Evolutionary conservation across 306 rosid genomes (phyloP).

Genomic region (Erythrophleum fordii): DNA sequence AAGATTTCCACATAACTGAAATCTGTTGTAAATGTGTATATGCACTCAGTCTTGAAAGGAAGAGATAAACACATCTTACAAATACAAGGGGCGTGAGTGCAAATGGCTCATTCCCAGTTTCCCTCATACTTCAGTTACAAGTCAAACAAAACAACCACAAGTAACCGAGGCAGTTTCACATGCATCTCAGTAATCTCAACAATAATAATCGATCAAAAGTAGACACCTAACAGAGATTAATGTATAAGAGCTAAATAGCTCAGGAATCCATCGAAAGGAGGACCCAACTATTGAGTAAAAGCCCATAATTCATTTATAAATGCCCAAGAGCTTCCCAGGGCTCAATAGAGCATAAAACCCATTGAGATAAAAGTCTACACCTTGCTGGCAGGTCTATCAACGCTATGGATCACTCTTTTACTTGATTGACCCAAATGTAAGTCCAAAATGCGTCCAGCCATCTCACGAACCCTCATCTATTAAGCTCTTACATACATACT

Average conservation of each 20-base stretch:
- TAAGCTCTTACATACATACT: not conserved
- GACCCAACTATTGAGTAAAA: not conserved
- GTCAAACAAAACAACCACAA: not conserved
- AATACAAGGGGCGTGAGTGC: not conserved
- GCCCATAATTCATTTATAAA: not conserved
- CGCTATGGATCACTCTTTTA: not conserved
- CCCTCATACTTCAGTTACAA: not conserved
- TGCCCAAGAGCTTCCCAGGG: not conserved
- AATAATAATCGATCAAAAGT: not conserved
- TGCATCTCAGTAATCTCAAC: not conserved
- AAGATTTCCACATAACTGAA: not conserved
- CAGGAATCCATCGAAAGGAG: not conserved
- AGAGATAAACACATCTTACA: not conserved
- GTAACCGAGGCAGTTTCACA: slow-evolving; percentile 6
- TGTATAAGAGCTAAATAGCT: not conserved
- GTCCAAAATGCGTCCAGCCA: not conserved
- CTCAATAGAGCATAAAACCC: not conserved
- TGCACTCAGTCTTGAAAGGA: not conserved
- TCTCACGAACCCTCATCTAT: not conserved
- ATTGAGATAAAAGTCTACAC: not conserved
- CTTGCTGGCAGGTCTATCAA: not conserved
- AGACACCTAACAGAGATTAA: not conserved
- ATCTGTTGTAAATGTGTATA: not conserved
- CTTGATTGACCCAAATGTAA: not conserved
- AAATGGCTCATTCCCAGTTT: not conserved